Conservation (phyloP, 768 basidiomycete species). For the Chiua virens region DNA sequence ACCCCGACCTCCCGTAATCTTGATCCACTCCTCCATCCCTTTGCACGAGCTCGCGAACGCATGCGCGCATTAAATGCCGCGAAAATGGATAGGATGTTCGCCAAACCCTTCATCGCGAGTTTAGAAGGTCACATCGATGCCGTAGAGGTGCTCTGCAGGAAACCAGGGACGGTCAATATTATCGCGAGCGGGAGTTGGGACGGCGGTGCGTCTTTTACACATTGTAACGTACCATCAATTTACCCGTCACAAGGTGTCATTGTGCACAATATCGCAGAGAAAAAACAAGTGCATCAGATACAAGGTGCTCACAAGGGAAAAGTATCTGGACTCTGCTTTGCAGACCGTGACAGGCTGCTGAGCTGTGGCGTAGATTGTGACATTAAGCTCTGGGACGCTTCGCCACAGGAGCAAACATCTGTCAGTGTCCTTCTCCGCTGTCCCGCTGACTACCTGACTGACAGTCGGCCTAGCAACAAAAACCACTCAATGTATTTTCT, state of each 20-base stretch:
- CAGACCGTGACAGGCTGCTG: conserved; percentile 58
- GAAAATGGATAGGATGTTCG: conserved; percentile 96
- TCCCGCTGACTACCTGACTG: background rate
- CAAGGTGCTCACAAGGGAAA: conserved; percentile 82
- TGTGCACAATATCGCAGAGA: conserved; percentile 73
- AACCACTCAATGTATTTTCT: conserved; percentile 75
- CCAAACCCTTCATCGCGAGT: conserved; percentile 92
- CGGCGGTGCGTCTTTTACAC: conserved; percentile 63
- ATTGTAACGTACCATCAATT: background rate
- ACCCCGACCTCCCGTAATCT: conserved; percentile 90
- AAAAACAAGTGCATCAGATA: conserved; percentile 53
- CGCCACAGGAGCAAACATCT: conserved; percentile 35
- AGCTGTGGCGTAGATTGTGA: conserved; percentile 84
- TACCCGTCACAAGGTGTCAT: conserved; percentile 61
- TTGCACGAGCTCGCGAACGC: conserved; percentile 89
- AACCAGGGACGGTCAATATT: conserved; percentile 68
- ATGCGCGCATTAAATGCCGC: conserved; percentile 92
- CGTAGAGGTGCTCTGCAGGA: conserved; percentile 80
- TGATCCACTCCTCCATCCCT: conserved; percentile 94
- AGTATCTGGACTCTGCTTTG: conserved; percentile 79
- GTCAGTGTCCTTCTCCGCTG: conserved; percentile 28
- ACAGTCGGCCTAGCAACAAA: conserved; percentile 32
- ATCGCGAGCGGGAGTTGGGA: conserved; percentile 95
- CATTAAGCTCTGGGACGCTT: conserved; percentile 77
- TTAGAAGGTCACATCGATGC: conserved; percentile 94